These are phyloP conservation scores for Yamadazyma olivae DNA, from an alignment of 805 yeast genomes.

Conservation along the genomic window DNA sequence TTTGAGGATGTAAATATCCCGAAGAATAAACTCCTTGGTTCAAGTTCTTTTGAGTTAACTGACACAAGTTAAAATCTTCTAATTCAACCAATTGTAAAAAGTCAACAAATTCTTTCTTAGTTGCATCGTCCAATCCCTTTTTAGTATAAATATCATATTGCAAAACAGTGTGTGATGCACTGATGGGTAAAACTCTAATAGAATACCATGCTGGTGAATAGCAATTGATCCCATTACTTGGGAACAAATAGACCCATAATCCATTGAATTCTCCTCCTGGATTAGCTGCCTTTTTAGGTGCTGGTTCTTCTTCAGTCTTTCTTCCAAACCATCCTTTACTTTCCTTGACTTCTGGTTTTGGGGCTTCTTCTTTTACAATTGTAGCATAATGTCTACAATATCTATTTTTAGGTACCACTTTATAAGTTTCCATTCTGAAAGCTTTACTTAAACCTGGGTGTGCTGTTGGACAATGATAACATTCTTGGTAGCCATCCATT, in stretches of 20 bases:
- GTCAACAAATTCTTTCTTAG: constrained; percentile 60
- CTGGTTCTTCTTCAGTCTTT: constrained; percentile 12
- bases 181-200: constrained; percentile 54
- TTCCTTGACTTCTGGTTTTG: constrained; percentile 16
- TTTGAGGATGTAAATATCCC: constrained; percentile 57
- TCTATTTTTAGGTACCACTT: constrained; percentile 56
- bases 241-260: constrained; percentile 60
- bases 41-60: constrained; percentile 56
- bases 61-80: constrained; percentile 55
- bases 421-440: constrained; percentile 62
- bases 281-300: constrained; percentile 34
- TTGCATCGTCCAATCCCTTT: constrained; percentile 50
- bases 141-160: constrained; percentile 62
- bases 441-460: constrained; percentile 59
- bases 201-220: constrained; percentile 68
- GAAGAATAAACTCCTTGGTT: constrained; percentile 59
- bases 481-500: constrained; percentile 68
- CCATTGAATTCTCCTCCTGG: constrained; percentile 63
- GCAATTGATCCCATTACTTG: constrained; percentile 60
- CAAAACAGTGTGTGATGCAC: constrained; percentile 52
- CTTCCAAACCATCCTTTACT: constrained; percentile 52
- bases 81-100: constrained; percentile 58
- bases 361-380: constrained; percentile 28
- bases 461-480: constrained; percentile 67
- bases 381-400: constrained; percentile 63